Base-by-base conservation (phyloP, 1,139 yeast species). In the Pichia sp. region DNA sequence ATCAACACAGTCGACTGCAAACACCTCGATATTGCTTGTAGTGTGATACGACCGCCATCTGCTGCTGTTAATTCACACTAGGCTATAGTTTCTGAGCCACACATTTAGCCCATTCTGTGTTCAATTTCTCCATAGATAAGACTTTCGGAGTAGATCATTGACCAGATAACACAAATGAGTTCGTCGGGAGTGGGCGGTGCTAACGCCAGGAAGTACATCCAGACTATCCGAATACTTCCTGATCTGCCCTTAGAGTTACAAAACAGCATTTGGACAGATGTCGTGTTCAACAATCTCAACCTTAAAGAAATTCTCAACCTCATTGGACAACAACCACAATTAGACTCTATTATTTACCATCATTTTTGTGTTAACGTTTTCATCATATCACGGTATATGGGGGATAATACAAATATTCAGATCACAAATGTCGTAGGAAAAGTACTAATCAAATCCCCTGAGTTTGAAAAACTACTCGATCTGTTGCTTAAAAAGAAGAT, bases 181-280 rank as follows among this genome's bases (percentile, higher is more conserved):
- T 21, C 10, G 8, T 37, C 24, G 15, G 17, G 24, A 27, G 4
- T 22, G 24, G 10, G 15, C 8, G 21, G 17, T 17, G 14, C 27
- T 8, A 10, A 24, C 10, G 7, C 27, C 10, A 24, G 19, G 14
- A 41, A 33, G 22, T 42, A 40, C 14, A 7, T n/a, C 4, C 12
- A 32, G n/a, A 22, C 31, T 10, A 34, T 42, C 2, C 33, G 34
- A 30, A 33, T 38, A 7, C 21, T 38, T 11, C 11, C 36, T 4
- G 39, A 36, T 15, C n/a, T 46, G 7, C 46, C 50, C 9, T 21
- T 47, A 21, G 50, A 47, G 28, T 11, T 47, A 17, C 44, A 47
- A 22, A 33, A 19, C 36, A 8, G 22, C 4, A 44, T 47, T 6
- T 47, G 50, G 50, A 32, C 35, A 17, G 34, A 27, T 11, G 17